A percentile compares a stretch with the other conserved stretches of the same genome.
These are phyloP conservation scores for Sphenostylis stenocarpa DNA, from an alignment of 306 rosid genomes.

Conservation along the genomic window DNA sequence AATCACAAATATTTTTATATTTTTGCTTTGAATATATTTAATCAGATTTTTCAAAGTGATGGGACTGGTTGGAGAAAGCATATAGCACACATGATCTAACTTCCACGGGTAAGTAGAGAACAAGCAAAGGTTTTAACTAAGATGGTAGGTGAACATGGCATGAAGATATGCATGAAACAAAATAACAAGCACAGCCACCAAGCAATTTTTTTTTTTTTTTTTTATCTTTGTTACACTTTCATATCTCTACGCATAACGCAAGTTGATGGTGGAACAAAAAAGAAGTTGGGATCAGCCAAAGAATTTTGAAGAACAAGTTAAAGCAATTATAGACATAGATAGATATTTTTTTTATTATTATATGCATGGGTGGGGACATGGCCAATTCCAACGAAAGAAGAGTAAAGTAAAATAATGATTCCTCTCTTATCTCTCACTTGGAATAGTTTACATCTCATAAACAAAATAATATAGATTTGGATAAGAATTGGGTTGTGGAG, in stretches of 20 bases:
- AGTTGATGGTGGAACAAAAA: conserved; percentile 48
- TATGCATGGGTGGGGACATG: conserved; percentile 40
- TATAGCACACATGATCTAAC: conserved; percentile 27
- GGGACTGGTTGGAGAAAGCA: conserved; percentile 31
- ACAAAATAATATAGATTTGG: conserved; percentile 48
- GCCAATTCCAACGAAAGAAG: conserved; percentile 3
- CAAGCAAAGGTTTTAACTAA: conserved; percentile 23
- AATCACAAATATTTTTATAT: not conserved
- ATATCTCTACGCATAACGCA: conserved; percentile 48
- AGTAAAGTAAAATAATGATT: conserved; percentile 38
- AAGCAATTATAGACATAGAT: not conserved
- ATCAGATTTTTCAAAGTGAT: conserved; percentile 17
- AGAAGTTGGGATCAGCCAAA: conserved; percentile 33
- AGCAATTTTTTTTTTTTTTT: not conserved
- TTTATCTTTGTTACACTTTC: conserved; percentile 29
- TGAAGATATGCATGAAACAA: conserved; percentile 11
- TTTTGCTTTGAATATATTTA: not conserved
- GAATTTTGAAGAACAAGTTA: conserved; percentile 39
- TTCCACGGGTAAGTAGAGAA: conserved; percentile 37
- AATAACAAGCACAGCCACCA: conserved; percentile 2
- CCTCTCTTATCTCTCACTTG: conserved; percentile 10
- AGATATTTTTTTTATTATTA: not conserved
- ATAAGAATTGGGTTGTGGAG: conserved; percentile 68
- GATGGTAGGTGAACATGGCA: conserved; percentile 38
- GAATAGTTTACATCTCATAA: not conserved